A percentile compares a stretch with the other conserved stretches of the same genome.
Conservation (phyloP, 495 filamentous ascomycete species). For the Sporormia fimetaria region DNA sequence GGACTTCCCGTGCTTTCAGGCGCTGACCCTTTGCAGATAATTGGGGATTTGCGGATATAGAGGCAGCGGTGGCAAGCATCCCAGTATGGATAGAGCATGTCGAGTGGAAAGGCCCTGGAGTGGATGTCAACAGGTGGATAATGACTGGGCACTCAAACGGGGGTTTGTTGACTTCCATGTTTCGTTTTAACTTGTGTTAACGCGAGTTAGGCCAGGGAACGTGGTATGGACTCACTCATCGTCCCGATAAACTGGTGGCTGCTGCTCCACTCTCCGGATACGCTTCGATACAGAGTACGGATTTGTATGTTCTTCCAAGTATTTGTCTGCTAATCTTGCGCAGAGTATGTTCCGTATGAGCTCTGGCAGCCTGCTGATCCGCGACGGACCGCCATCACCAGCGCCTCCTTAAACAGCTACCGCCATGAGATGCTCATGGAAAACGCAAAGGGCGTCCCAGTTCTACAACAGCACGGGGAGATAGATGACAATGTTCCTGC, state of each 20-base stretch:
- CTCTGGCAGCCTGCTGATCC: slow-evolving; percentile 47
- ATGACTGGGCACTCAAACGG: slow-evolving; percentile 50
- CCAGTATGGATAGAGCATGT: slow-evolving; percentile 40
- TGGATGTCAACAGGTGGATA: slow-evolving; percentile 41
- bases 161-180: slow-evolving; percentile 24
- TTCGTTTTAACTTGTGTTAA: neutral
- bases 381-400: slow-evolving; percentile 34
- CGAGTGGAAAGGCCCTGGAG: slow-evolving; percentile 38
- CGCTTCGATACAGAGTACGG: slow-evolving; percentile 46
- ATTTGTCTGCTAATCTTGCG: neutral
- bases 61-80: slow-evolving; percentile 42
- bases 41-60: slow-evolving; percentile 48
- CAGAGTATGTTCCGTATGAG: slow-evolving; percentile 49
- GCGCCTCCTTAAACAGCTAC: slow-evolving; percentile 40
- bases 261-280: slow-evolving; percentile 48
- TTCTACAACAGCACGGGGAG: slow-evolving; percentile 47
- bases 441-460: slow-evolving; percentile 44
- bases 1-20: neutral
- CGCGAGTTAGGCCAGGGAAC: slow-evolving; percentile 36
- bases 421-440: slow-evolving; percentile 44
- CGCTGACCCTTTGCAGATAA: slow-evolving; percentile 33
- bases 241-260: slow-evolving; percentile 46
- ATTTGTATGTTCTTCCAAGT: no score
- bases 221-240: slow-evolving; percentile 49
- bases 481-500: slow-evolving; percentile 49